Evolutionary conservation across 371 early-diverging fungal genomes (phyloP).

Genomic region (Dipsacomyces acuminosporus): DNA sequence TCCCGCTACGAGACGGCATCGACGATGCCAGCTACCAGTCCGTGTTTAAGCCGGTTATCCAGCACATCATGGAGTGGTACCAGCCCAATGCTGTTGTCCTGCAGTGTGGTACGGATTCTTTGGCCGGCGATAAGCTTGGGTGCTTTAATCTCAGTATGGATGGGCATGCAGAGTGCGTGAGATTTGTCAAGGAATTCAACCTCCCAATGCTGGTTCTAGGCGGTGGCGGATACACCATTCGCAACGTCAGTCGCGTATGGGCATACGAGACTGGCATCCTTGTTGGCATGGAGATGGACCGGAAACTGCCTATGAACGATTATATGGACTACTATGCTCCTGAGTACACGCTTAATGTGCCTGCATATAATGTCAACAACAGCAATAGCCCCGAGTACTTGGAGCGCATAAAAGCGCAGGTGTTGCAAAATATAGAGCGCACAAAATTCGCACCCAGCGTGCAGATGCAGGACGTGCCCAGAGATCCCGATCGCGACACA

Average conservation of each 20-base stretch:
- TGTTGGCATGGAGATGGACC: constrained; percentile 70
- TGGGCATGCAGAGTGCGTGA: constrained; percentile 85
- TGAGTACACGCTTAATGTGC: constrained; percentile 90
- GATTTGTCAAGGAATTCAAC: constrained; percentile 88
- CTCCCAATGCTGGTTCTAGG: constrained; percentile 95
- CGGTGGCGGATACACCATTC: constrained; percentile 99
- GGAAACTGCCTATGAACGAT: constrained; percentile 90
- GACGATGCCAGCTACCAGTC: constrained; percentile 90
- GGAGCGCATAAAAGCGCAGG: constrained; percentile 61
- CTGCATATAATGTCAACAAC: constrained; percentile 93
- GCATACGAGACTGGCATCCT: constrained; percentile 96
- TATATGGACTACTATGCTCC: constrained; percentile 96
- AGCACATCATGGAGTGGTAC: constrained; percentile 91
- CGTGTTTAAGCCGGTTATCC: constrained; percentile 90
- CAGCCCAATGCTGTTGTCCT: constrained; percentile 94
- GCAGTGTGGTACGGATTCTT: constrained; percentile 99
- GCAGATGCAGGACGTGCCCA: constrained; percentile 49
- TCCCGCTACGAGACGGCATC: constrained; percentile 97
- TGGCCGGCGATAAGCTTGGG: constrained; percentile 98
- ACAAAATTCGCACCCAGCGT: constrained; percentile 49
- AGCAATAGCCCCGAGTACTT: constrained; percentile 89
- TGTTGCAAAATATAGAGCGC: constrained; percentile 45
- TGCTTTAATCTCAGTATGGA: constrained; percentile 97
- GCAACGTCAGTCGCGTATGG: constrained; percentile 98
- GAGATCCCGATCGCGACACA: constrained; percentile 38